phyloP scores from a whole-genome alignment of 108 stramenopile species.

The Schizochytrium sp. region DNA sequence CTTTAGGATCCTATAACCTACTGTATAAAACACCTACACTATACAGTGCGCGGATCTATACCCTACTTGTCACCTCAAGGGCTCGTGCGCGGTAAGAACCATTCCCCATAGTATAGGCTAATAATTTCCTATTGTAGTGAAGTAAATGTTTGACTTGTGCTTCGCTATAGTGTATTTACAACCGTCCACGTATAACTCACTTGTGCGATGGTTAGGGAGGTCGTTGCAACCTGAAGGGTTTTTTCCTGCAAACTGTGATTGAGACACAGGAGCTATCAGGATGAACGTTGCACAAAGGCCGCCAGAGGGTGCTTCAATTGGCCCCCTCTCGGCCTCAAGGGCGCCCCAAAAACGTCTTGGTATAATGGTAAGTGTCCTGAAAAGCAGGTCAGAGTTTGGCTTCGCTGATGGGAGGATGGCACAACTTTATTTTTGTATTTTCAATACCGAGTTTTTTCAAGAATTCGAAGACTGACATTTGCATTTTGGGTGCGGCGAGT shows the following conservation, averaged over 20 bases:
- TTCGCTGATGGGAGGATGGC: too few species aligned
- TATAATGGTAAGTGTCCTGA: background rate
- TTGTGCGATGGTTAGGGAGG: background rate
- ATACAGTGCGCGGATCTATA: too few species aligned
- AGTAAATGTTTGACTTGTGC: background rate
- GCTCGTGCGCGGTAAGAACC: background rate
- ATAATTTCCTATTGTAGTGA: too few species aligned
- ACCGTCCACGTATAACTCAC: background rate
- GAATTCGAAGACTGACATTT: too few species aligned
- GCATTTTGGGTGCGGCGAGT: too few species aligned
- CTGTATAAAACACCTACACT: too few species aligned
- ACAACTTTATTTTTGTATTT: too few species aligned
- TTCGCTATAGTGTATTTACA: background rate
- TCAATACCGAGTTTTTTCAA: too few species aligned
- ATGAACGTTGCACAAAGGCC: background rate
- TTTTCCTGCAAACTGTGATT: too few species aligned
- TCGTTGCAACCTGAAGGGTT: too few species aligned
- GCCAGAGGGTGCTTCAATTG: background rate
- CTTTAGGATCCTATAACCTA: too few species aligned
- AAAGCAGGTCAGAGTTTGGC: background rate
- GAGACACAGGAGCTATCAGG: background rate
- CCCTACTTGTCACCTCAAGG: too few species aligned
- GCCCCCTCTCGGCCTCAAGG: background rate
- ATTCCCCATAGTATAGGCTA: background rate
- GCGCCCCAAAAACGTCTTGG: conserved; percentile 2